Conservation (phyloP, 495 filamentous ascomycete species). For the Geoglossum glabrum region DNA sequence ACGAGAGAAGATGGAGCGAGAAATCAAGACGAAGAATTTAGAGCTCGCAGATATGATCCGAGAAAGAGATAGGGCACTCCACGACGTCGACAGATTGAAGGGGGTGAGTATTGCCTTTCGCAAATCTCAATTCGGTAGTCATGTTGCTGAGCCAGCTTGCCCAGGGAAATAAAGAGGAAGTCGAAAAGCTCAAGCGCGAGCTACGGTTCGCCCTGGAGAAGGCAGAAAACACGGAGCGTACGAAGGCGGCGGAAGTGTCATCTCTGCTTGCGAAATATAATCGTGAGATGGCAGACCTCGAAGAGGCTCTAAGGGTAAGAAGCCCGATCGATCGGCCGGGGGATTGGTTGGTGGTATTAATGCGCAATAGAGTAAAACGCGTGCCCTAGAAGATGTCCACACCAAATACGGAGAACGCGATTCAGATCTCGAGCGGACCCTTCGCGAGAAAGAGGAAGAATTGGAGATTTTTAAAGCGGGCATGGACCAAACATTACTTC, state of each 20-base stretch:
- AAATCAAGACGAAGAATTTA: constrained; percentile 96
- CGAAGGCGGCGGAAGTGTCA: constrained; percentile 84
- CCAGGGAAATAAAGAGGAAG: constrained; percentile 62
- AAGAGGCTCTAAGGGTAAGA: constrained; percentile 65
- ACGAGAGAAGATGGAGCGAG: constrained; percentile 84
- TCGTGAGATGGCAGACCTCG: constrained; percentile 85
- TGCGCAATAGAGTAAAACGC: constrained; percentile 45
- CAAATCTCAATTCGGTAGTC: not conserved
- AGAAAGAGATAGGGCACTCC: constrained; percentile 82
- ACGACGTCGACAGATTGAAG: constrained; percentile 68
- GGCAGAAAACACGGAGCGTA: constrained; percentile 77
- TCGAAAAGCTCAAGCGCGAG: constrained; percentile 94
- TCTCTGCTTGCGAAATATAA: constrained; percentile 90
- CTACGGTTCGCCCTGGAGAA: constrained; percentile 81
- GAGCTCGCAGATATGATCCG: constrained; percentile 98
- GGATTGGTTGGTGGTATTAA: constrained; percentile 10
- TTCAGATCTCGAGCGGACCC: constrained; percentile 61
- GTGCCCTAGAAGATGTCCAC: constrained; percentile 68
- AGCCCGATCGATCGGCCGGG: constrained; percentile 4
- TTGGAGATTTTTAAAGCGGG: constrained; percentile 91
- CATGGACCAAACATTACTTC: constrained; percentile 85
- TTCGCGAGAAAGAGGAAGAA: constrained; percentile 90
- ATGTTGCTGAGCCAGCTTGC: not conserved
- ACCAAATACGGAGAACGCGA: constrained; percentile 57
- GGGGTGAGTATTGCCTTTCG: constrained; percentile 21